phyloP scores from a whole-genome alignment of 2,329 filamentous ascomycete species.

The Monilinia fructigena region DNA sequence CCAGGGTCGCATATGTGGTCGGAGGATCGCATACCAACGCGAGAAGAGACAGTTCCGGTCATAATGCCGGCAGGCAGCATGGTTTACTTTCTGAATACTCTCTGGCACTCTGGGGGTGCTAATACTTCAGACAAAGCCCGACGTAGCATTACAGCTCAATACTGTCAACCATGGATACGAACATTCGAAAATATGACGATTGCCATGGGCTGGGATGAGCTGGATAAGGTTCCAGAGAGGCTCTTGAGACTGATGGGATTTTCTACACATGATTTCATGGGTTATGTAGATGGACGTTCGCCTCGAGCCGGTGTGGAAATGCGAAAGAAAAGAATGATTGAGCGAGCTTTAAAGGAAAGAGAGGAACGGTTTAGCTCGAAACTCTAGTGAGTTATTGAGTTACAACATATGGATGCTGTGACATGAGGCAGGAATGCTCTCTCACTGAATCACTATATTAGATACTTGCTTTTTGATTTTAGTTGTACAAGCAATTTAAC shows the following conservation, averaged over 20 bases:
- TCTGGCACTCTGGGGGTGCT: constrained; percentile 38
- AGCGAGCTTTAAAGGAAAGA: constrained; percentile 31
- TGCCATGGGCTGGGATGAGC: constrained; percentile 40
- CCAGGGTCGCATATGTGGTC: constrained; percentile 38
- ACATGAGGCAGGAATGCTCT: not conserved
- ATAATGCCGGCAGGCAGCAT: constrained; percentile 39
- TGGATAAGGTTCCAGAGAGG: constrained; percentile 35
- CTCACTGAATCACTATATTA: not conserved
- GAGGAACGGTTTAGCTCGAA: constrained; percentile 13
- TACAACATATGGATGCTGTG: not conserved
- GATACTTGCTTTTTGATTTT: not conserved
- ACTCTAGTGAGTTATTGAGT: not conserved
- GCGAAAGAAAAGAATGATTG: constrained; percentile 38
- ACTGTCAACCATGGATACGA: constrained; percentile 42
- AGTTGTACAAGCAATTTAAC: not conserved
- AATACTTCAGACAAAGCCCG: constrained; percentile 31
- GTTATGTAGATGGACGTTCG: constrained; percentile 36
- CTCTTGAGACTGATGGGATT: constrained; percentile 36
- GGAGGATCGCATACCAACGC: constrained; percentile 35
- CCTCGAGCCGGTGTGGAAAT: constrained; percentile 38
- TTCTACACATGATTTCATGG: constrained; percentile 37
- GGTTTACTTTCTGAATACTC: constrained; percentile 38
- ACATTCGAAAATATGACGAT: constrained; percentile 43
- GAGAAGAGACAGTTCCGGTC: constrained; percentile 35
- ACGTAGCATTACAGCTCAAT: constrained; percentile 37